Evolutionary conservation across 495 filamentous ascomycete genomes (phyloP).

Genomic region (Aspergillus incahuasiensis): DNA sequence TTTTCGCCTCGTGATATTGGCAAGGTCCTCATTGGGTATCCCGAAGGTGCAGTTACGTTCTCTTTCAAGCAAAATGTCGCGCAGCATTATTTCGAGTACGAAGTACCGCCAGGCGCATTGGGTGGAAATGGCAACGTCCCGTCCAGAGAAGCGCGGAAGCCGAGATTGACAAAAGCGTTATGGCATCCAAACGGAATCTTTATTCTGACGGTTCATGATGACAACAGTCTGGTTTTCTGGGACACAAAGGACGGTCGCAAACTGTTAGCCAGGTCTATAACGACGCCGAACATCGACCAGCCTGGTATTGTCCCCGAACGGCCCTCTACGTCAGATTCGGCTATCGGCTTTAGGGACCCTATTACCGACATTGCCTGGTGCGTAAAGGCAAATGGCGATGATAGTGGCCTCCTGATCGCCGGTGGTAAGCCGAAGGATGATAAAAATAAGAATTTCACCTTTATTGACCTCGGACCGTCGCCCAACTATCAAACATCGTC

Average conservation of each 20-base stretch:
- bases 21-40: constrained; percentile 83
- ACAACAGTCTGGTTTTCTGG: constrained; percentile 88
- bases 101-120: constrained; percentile 74
- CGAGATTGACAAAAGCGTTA: constrained; percentile 68
- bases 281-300: constrained; percentile 64
- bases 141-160: constrained; percentile 52
- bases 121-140: constrained; percentile 69
- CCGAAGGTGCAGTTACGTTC: constrained; percentile 80
- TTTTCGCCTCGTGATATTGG: constrained; percentile 92
- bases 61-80: constrained; percentile 84
- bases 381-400: constrained; percentile 84
- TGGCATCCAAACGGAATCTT: constrained; percentile 98
- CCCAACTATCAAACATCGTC: constrained; percentile 87
- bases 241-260: constrained; percentile 87
- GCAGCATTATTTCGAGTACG: constrained; percentile 75
- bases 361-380: constrained; percentile 82
- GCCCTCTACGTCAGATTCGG: constrained; percentile 34
- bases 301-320: constrained; percentile 46
- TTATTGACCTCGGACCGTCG: constrained; percentile 82
- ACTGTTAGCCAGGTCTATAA: constrained; percentile 75
- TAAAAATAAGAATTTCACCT: constrained; percentile 69
- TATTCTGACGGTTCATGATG: constrained; percentile 80
- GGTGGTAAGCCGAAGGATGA: constrained; percentile 66
- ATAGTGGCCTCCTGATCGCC: constrained; percentile 82
- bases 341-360: constrained; percentile 59